Percentiles rank a stretch among this genome's conserved stretches.
Evolutionary conservation across 495 filamentous ascomycete genomes (phyloP).

Genomic region (Haplographium delicatum): DNA sequence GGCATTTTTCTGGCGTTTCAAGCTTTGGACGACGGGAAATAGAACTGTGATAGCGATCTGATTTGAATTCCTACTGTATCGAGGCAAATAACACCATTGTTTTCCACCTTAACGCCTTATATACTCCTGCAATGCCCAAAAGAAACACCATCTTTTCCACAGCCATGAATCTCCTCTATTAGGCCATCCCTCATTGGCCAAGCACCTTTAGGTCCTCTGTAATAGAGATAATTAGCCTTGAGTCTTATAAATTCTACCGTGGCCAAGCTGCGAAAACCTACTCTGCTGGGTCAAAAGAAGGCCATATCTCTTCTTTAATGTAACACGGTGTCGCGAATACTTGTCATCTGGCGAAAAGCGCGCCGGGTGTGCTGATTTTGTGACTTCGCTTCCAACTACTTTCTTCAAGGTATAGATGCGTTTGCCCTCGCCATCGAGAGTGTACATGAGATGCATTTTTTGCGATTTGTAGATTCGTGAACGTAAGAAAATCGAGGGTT

Average conservation of each 20-base stretch:
- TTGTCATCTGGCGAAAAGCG: constrained; percentile 97
- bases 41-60: constrained; percentile 6
- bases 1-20: constrained; percentile 8
- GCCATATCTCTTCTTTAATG: constrained; percentile 85
- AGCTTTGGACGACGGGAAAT: background rate
- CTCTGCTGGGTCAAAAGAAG: constrained; percentile 81
- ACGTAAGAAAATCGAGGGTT: too few relatives aligned
- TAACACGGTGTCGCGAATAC: constrained; percentile 90
- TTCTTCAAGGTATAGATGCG: constrained; percentile 88
- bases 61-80: constrained; percentile 2
- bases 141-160: background rate
- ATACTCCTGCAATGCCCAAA: constrained; percentile 14
- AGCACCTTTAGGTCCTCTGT: constrained; percentile 36
- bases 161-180: background rate
- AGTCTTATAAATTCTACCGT: too few relatives aligned
- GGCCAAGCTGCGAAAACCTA: constrained; percentile 47
- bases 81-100: background rate
- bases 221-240: too few relatives aligned
- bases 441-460: constrained; percentile 92
- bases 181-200: constrained; percentile 27
- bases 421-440: constrained; percentile 69
- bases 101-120: constrained; percentile 12
- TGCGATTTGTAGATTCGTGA: constrained; percentile 12
- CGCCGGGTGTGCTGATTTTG: constrained; percentile 93
- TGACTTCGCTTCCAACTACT: constrained; percentile 69